Evolutionary conservation across 768 basidiomycete species (phyloP), one percentile per base, ranked within the genome.

Genomic region (Epithele typhae): DNA sequence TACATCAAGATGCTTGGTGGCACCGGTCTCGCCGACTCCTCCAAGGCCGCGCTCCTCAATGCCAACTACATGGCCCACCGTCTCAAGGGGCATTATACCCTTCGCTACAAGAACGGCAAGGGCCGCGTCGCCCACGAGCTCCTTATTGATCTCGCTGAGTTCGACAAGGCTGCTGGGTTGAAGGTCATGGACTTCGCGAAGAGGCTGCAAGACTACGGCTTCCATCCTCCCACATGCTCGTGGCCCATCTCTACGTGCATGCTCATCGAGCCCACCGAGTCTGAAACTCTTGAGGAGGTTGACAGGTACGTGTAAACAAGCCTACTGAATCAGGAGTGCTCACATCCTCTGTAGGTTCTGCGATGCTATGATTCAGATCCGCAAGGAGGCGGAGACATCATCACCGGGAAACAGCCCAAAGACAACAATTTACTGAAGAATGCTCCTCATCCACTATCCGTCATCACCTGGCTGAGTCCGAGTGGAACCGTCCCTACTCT

Each of bases 1-100:
- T 99, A 96, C 67, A 91, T 96, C 76, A 95, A 90, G 72, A 98
- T 99, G 96, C 80, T 99, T n/a, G 96, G 96, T 22, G 95, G 94
- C 7, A 71, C 80, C 45, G 96, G 96, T 6, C 78, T 99, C 22
- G 78, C 82, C 19, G 78, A 92, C 49, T 84, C 92, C 0, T 88
- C 93, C 3, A 88, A 87, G 57, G 69, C 90, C 24, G 92, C 96
- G 1, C 76, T 99, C 24, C 77, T 99, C 35, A 97, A 84, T 60
- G 96, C 96, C 40, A 99, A 99, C 67, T 99, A 98, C 67, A 96
- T 97, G 79, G 93, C 94, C 17, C 77, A 84, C 58, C 81, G 92
- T 38, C 80, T 99, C 25, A 77, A 83, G 39, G 80, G 77, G 14
- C 79, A 92, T 65, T 98, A 97, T 66, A 91, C 70, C 46, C 67